These are phyloP conservation scores for Emmonsiellopsis sp. DNA, from an alignment of 2,329 filamentous ascomycete species.

Conservation along the genomic window DNA sequence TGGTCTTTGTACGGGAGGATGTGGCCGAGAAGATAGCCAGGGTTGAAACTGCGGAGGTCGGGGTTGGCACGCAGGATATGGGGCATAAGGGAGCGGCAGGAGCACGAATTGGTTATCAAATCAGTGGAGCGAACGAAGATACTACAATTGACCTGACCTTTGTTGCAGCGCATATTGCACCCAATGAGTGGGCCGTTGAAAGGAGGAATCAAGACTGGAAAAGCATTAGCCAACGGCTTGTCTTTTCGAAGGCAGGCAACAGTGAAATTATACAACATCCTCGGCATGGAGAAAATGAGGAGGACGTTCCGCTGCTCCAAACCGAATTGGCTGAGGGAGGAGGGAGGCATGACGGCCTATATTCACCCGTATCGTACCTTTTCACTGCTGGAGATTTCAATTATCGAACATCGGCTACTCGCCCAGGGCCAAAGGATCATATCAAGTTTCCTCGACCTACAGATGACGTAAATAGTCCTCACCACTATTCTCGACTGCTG, in stretches of 20 bases:
- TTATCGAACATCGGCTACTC: slow-evolving; percentile 69
- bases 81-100: slow-evolving; percentile 93
- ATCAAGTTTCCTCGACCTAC: slow-evolving; percentile 54
- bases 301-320: slow-evolving; percentile 23
- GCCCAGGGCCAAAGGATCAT: slow-evolving; percentile 52
- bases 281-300: slow-evolving; percentile 18
- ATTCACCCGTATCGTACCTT: slow-evolving; percentile 64
- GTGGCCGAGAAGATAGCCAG: slow-evolving; percentile 49
- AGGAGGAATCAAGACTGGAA: slow-evolving; percentile 83
- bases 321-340: slow-evolving; percentile 21
- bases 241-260: slow-evolving; percentile 50
- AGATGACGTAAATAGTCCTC: slow-evolving; percentile 40
- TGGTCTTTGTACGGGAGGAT: slow-evolving; percentile 67
- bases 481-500: slow-evolving; percentile 61
- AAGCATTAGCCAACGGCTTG: slow-evolving; percentile 66
- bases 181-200: slow-evolving; percentile 70
- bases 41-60: slow-evolving; percentile 71
- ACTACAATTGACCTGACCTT: slow-evolving; percentile 70
- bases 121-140: slow-evolving; percentile 27
- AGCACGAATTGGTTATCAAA: slow-evolving; percentile 56
- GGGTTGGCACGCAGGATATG: slow-evolving; percentile 79
- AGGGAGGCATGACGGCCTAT: slow-evolving; percentile 45
- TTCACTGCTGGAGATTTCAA: slow-evolving; percentile 91
- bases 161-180: slow-evolving; percentile 77
- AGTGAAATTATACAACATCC: slow-evolving; percentile 34